Evolutionary conservation across 495 filamentous ascomycete genomes (phyloP).

Genomic region (Tuber umbilicatum): DNA sequence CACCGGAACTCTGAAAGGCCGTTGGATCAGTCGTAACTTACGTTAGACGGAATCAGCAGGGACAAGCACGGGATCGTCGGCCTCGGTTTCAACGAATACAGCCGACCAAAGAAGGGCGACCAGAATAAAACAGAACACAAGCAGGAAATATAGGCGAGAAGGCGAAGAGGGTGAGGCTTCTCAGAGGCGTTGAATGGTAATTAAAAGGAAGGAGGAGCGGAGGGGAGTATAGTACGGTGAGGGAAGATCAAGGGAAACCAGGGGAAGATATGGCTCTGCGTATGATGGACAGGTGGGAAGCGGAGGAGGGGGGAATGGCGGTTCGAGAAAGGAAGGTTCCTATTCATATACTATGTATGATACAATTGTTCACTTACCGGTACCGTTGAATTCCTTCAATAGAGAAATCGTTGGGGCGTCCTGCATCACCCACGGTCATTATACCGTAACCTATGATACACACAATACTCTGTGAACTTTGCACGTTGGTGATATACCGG

Average conservation of each 20-base stretch:
- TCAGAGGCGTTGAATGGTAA: neutral
- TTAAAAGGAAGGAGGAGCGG: slow-evolving; percentile 9
- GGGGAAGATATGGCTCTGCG: neutral
- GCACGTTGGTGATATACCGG: neutral
- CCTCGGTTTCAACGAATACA: neutral
- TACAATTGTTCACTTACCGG: neutral
- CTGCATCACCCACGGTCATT: neutral
- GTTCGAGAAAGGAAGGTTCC: neutral
- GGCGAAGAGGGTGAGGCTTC: neutral
- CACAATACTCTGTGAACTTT: neutral
- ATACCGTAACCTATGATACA: neutral
- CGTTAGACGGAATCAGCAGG: slow-evolving; percentile 19
- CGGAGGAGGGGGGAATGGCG: neutral
- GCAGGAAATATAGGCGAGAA: neutral
- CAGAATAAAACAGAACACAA: slow-evolving; percentile 18
- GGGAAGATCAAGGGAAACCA: neutral
- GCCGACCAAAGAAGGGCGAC: slow-evolving; percentile 3
- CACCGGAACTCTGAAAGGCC: slow-evolving; percentile 6
- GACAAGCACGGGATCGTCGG: slow-evolving; percentile 15
- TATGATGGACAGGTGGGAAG: neutral
- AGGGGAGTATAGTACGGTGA: slow-evolving; percentile 13
- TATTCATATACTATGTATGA: neutral
- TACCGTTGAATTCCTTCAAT: neutral
- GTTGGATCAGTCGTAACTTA: neutral
- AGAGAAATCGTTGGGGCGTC: neutral